Evolutionary conservation across 768 basidiomycete species (phyloP).

Genomic region (Hirschioporus abietinus): DNA sequence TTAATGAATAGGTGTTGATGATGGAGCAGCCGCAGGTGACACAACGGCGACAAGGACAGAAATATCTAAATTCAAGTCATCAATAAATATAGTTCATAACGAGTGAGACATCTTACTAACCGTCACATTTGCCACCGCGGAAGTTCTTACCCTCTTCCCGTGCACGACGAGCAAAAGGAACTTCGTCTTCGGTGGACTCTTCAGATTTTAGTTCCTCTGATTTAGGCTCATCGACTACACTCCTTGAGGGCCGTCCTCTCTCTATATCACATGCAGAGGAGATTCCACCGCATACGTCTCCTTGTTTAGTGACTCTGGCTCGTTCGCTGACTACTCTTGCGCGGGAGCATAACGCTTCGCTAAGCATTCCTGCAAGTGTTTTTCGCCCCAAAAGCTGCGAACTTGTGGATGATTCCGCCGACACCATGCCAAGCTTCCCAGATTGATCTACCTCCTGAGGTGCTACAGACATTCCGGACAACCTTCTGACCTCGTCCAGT

Average conservation of each 20-base stretch:
- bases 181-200: constrained; percentile 35
- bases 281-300: constrained; percentile 13
- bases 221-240: background rate
- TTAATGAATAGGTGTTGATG: background rate
- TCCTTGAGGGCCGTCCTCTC: background rate
- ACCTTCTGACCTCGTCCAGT: constrained; percentile 69
- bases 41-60: constrained; percentile 64
- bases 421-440: background rate
- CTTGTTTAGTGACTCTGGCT: constrained; percentile 20
- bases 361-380: constrained; percentile 64
- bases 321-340: constrained; percentile 66
- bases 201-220: background rate
- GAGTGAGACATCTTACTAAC: constrained; percentile 32
- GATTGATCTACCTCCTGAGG: constrained; percentile 11
- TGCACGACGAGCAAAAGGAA: constrained; percentile 83
- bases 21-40: constrained; percentile 32
- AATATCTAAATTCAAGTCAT: constrained; percentile 39
- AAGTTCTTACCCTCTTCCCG: constrained; percentile 67
- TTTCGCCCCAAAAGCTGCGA: constrained; percentile 36
- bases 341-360: constrained; percentile 76
- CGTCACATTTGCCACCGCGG: constrained; percentile 81
- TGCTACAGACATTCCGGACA: constrained; percentile 36
- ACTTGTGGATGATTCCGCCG: constrained; percentile 7
- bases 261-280: background rate
- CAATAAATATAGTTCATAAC: constrained; percentile 30